These are phyloP conservation scores for Cornus florida DNA, from an alignment of 148 eudicot genomes.

Conservation along the genomic window DNA sequence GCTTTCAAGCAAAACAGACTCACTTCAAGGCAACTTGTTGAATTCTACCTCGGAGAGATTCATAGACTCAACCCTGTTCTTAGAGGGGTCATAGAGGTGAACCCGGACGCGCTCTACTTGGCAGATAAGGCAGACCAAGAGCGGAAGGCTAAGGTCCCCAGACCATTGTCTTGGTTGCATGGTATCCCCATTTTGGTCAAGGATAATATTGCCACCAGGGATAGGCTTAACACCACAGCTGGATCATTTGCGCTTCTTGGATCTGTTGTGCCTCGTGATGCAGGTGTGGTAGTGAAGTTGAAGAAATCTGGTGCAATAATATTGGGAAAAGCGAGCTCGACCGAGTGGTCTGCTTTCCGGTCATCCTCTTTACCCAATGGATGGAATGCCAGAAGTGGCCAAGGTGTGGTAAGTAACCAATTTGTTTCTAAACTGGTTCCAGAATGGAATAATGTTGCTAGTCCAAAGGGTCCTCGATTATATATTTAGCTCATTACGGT, in stretches of 20 bases:
- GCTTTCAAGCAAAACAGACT: slow-evolving; percentile 36
- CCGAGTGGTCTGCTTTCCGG: slow-evolving; percentile 58
- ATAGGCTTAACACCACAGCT: slow-evolving; percentile 59
- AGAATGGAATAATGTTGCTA: too few species aligned
- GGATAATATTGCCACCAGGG: slow-evolving; percentile 57
- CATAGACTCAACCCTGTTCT: slow-evolving; percentile 42
- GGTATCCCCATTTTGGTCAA: slow-evolving; percentile 72
- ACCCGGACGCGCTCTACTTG: slow-evolving; percentile 54
- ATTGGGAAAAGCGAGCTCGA: slow-evolving; percentile 62
- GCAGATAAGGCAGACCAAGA: slow-evolving; percentile 54
- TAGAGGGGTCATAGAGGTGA: slow-evolving; percentile 57
- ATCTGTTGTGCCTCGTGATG: slow-evolving; percentile 58
- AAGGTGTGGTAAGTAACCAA: slow-evolving; percentile 24
- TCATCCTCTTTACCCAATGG: slow-evolving; percentile 39
- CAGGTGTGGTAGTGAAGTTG: slow-evolving; percentile 56
- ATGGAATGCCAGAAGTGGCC: slow-evolving; percentile 65
- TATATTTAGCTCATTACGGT: too few species aligned
- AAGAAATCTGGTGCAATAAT: slow-evolving; percentile 55
- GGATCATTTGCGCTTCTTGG: slow-evolving; percentile 76
- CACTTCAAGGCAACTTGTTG: slow-evolving; percentile 38
- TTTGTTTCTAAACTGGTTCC: too few species aligned
- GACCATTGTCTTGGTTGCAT: slow-evolving; percentile 35
- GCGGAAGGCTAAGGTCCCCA: slow-evolving; percentile 4
- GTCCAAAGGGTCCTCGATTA: too few species aligned
- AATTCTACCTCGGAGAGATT: slow-evolving; percentile 40